A percentile compares a stretch with the other conserved stretches of the same genome.
Conservation (phyloP, 768 basidiomycete species). For the Boletales sp. region DNA sequence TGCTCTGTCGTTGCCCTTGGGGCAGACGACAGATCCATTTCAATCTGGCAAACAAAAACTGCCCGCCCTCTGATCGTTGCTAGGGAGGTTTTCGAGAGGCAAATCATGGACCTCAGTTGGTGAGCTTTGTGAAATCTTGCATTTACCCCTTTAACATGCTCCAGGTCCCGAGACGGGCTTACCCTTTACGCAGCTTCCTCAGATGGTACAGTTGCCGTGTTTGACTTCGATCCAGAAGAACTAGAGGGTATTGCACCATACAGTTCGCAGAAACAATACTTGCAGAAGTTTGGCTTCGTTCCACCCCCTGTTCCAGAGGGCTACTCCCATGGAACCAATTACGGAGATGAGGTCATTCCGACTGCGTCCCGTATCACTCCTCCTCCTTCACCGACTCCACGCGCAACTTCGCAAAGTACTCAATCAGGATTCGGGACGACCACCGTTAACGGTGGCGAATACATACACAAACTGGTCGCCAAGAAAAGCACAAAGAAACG, state of each 20-base stretch:
- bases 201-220: constrained; percentile 90
- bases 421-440: constrained; percentile 40
- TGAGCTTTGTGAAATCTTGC: constrained; percentile 34
- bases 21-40: constrained; percentile 89
- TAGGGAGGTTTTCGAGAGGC: constrained; percentile 89
- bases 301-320: constrained; percentile 66
- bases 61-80: constrained; percentile 90
- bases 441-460: constrained; percentile 47
- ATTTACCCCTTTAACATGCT: constrained; percentile 4
- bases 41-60: constrained; percentile 94
- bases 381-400: constrained; percentile 44
- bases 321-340: constrained; percentile 52
- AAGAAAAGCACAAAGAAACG: constrained; percentile 72
- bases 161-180: constrained; percentile 89
- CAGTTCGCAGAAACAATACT: constrained; percentile 71
- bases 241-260: constrained; percentile 77
- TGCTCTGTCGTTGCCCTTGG: constrained; percentile 92
- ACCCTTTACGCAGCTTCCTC: constrained; percentile 93
- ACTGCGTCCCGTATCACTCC: constrained; percentile 38
- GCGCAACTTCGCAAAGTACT: constrained; percentile 28
- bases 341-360: constrained; percentile 18
- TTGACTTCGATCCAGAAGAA: constrained; percentile 78
- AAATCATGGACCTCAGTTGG: constrained; percentile 96
- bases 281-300: constrained; percentile 76
- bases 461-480: constrained; percentile 70